A percentile compares a stretch with the other conserved stretches of the same genome.
phyloP scores from a whole-genome alignment of 129 eudicot genomes.

The Tagetes patula region DNA sequence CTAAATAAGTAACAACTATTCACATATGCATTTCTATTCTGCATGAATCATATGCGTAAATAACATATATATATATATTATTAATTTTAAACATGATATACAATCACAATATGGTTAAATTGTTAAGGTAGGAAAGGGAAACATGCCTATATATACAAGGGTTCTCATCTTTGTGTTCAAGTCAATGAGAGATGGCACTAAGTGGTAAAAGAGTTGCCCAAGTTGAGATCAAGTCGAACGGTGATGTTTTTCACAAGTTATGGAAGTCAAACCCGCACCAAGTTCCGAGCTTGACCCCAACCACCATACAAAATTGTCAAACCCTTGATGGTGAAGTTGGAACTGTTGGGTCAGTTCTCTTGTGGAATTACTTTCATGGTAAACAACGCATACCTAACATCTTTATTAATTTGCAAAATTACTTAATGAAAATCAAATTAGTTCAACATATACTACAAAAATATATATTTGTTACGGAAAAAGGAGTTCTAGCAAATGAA shows the following conservation, averaged over 20 bases:
- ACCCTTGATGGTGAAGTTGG: constrained; percentile 42
- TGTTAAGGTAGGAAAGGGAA: neutral
- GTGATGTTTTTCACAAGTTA: constrained; percentile 40
- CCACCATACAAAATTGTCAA: constrained; percentile 35
- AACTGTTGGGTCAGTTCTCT: constrained; percentile 34
- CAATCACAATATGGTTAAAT: too few species aligned
- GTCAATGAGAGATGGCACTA: constrained; percentile 11
- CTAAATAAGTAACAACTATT: too few species aligned
- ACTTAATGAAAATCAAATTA: too few species aligned
- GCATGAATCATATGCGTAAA: too few species aligned
- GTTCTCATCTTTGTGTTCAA: neutral
- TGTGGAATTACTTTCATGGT: constrained; percentile 46
- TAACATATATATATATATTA: too few species aligned
- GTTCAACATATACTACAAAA: too few species aligned
- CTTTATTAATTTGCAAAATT: too few species aligned
- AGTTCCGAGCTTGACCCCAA: constrained; percentile 30
- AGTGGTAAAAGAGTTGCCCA: constrained; percentile 24
- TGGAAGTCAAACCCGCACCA: constrained; percentile 33
- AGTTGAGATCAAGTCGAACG: constrained; percentile 23
- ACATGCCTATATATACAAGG: constrained; percentile 4
- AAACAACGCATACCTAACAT: neutral
- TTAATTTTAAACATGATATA: too few species aligned
- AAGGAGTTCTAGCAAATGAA: too few species aligned
- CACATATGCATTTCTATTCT: too few species aligned
- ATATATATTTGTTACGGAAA: too few species aligned